Conservation (phyloP, 2,329 filamentous ascomycete species). For the Stagonosporopsis vannaccii region DNA sequence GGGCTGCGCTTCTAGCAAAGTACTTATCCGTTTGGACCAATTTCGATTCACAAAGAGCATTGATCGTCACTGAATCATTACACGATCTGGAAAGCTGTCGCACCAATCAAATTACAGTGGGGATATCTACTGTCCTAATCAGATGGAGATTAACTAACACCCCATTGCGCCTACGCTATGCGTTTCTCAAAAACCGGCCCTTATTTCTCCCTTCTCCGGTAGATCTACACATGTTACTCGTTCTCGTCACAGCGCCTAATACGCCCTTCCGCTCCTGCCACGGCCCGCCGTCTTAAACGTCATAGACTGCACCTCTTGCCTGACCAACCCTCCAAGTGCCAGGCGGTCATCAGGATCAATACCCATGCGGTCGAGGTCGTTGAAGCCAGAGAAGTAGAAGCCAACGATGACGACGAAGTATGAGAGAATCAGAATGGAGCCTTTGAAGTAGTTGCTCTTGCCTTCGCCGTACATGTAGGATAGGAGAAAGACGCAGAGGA, state of each 20-base stretch:
- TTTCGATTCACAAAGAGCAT: too few species aligned
- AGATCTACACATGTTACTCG: too few species aligned
- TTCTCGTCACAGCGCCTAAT: too few species aligned
- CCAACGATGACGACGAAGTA: constrained; percentile 92
- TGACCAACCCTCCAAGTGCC: constrained; percentile 41
- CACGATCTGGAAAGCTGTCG: too few species aligned
- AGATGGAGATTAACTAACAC: too few species aligned
- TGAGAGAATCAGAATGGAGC: constrained; percentile 89
- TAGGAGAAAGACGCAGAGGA: constrained; percentile 92
- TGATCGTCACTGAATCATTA: too few species aligned
- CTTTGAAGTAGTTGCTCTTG: constrained; percentile 99
- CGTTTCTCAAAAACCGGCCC: not conserved
- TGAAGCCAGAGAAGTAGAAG: constrained; percentile 83
- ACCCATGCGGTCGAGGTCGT: constrained; percentile 56
- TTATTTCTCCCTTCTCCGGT: not conserved
- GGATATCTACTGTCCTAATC: too few species aligned
- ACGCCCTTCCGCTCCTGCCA: constrained; percentile 35
- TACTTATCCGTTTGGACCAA: too few species aligned
- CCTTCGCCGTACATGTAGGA: constrained; percentile 98
- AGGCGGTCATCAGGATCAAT: constrained; percentile 46
- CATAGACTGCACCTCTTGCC: constrained; percentile 43
- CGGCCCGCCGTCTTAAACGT: constrained; percentile 43
- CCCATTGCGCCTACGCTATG: constrained; percentile 7
- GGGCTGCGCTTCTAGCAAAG: too few species aligned
- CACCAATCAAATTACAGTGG: too few species aligned